Evolutionary conservation across 2,329 filamentous ascomycete species (phyloP).

Genomic region (Fusarium torreyae): DNA sequence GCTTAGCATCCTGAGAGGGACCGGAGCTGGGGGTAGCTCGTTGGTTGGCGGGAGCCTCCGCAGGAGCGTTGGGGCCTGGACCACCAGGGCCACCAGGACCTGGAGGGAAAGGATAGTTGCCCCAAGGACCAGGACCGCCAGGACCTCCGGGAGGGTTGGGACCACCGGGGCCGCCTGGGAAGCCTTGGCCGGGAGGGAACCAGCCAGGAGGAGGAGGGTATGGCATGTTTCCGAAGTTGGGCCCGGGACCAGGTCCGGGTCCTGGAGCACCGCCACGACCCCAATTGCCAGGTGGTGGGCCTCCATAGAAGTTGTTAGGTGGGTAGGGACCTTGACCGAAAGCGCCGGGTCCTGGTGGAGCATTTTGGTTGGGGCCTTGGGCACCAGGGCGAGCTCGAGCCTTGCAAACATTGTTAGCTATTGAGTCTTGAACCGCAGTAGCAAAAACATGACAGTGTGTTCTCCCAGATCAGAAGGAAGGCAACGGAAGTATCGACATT

Average conservation of each 20-base stretch:
- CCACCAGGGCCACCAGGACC: conserved; percentile 68
- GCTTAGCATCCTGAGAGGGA: conserved; percentile 59
- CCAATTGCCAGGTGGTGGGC: conserved; percentile 68
- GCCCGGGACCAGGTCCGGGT: conserved; percentile 71
- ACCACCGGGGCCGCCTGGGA: conserved; percentile 67
- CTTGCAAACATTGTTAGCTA: conserved; percentile 53
- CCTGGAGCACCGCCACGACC: conserved; percentile 67
- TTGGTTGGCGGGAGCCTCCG: conserved; percentile 70
- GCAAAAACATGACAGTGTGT: conserved; percentile 21
- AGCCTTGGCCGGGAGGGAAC: conserved; percentile 84
- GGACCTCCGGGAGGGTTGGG: conserved; percentile 73
- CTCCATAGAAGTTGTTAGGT: conserved; percentile 64
- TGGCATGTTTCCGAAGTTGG: conserved; percentile 80
- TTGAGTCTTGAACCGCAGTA: conserved; percentile 47
- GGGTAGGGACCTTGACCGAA: conserved; percentile 63
- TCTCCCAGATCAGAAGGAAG: conserved; percentile 91
- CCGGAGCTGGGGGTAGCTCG: conserved; percentile 66
- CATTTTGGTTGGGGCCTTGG: conserved; percentile 53
- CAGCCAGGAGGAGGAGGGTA: conserved; percentile 85
- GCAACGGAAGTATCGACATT: conserved; percentile 99
- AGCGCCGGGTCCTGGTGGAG: conserved; percentile 55
- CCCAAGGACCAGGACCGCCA: conserved; percentile 73
- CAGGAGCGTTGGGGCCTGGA: conserved; percentile 52
- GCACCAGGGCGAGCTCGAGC: conserved; percentile 58
- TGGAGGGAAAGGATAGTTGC: conserved; percentile 73